Percentiles rank a stretch among this genome's conserved stretches.
Conservation (phyloP, 345 rosid genomes). For the Pistacia atlantica region DNA sequence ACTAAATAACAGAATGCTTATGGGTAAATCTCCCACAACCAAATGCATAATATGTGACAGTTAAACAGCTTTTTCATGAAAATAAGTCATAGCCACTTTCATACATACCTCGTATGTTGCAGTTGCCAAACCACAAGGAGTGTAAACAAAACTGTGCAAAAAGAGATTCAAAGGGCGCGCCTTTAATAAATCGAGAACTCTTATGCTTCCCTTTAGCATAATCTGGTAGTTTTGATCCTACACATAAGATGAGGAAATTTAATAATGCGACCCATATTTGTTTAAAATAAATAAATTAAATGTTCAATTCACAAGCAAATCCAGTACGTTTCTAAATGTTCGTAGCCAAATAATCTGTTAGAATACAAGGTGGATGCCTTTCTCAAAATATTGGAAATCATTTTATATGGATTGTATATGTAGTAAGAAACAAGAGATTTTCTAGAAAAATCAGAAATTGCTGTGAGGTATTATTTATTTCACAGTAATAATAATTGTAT, state of each 20-base stretch:
- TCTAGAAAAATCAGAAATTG: background rate
- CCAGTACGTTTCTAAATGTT: background rate
- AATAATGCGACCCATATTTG: background rate
- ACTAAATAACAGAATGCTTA: background rate
- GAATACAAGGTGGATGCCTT: background rate
- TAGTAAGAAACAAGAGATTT: background rate
- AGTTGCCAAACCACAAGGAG: slow-evolving; percentile 87
- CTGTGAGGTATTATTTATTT: background rate
- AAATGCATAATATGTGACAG: background rate
- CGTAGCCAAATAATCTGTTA: background rate
- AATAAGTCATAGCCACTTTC: slow-evolving; percentile 11
- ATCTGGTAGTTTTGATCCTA: slow-evolving; percentile 57
- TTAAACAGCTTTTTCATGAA: background rate
- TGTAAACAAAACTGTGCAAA: slow-evolving; percentile 88
- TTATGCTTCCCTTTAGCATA: slow-evolving; percentile 62
- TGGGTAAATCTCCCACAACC: background rate
- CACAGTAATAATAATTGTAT: background rate
- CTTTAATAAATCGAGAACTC: slow-evolving; percentile 81
- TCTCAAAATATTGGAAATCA: background rate
- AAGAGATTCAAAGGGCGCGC: slow-evolving; percentile 78
- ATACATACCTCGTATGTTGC: slow-evolving; percentile 86
- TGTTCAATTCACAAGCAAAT: background rate
- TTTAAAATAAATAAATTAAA: background rate
- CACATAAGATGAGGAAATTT: slow-evolving; percentile 25
- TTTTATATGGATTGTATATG: background rate